Evolutionary conservation across 495 filamentous ascomycete genomes (phyloP), one percentile per base, ranked within the genome.

Genomic region (Xylaria flabelliformis): DNA sequence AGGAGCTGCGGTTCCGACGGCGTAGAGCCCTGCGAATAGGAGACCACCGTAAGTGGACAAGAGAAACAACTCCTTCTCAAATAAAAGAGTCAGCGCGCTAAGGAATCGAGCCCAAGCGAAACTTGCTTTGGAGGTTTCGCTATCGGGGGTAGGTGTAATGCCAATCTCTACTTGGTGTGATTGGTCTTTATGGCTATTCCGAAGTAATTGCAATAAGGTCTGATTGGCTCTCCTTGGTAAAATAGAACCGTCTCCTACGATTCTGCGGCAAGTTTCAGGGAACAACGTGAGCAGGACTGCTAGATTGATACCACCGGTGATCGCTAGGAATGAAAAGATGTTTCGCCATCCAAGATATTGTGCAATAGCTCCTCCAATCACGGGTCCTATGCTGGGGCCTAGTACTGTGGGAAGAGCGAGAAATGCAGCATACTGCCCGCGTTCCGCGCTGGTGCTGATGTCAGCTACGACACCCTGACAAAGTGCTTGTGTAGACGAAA

Each of bases 321-420:
- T 90, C 55, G 83, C 75, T 34, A 93, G 79, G 64, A 93, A 91
- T 88, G 88, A 92, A 77, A 93, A 94, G 41, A 91, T 90, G 58
- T 82, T 82, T 34, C 90, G 81, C 91, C 91, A 93, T 2, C 90
- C 90, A 1, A 91, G 80, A 51, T 83, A 90, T 50, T 91, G 82
- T 10, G 83, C 80, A 17, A 93, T 75, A 1, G 89, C 73, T 1
- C 90, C 91, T 15, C 91, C 90, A 7, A 93, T 83, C 19, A 91
- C 81, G 0, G 89, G 89, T 0, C 88, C 90, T 34, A 91, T 75
- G 7, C 84, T 83, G 17, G 88, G 88, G 3, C 84, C 87, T 2
- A 85, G 72, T 9, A 82, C 78, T 1, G 76, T 73, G 0, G 81
- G 82, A 1, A 84, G 72, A 0, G 76, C 79, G 24, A 81, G 82